Evolutionary conservation across 2,329 filamentous ascomycete species (phyloP), one percentile per base, ranked within the genome.

Genomic region (Phialophora verrucosa): DNA sequence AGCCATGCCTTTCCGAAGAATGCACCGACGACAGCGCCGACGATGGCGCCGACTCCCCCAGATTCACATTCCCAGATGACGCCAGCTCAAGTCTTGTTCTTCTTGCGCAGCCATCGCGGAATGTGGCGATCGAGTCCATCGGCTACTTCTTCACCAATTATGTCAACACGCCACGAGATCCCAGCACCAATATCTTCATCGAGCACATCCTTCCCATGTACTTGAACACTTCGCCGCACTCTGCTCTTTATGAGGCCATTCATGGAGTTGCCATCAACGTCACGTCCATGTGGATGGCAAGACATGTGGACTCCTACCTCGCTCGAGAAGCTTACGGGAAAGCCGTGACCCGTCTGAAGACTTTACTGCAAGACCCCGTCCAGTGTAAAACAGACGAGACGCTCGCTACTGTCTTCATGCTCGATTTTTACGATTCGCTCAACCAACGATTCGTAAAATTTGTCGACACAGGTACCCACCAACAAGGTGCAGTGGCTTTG

Each of bases 341-440:
- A 29, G 68, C 68, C 31, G 66, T 70, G 42, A 50, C 51, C 11
- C 31, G 51, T 14, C 23, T 67, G 5, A 66, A 63, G 53, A 12
- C 17, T 29, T 42, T 59, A 8, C 42, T 70, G 25, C 50, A 64
- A 50, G 63, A 70, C 25, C 61, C 63, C 10, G 44, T 62, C 12
- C 20, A 64, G 25, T 59, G 55, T 35, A 62, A 58, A 50, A 65
- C 51, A 27, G 66, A 68, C 38, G 60, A 68, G 23, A 66, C 66
- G 2, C 68, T 70, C 20, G 68, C 66, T 20, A 62, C 68, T 3
- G 66, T 70, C 1, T 70, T 68, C 61, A 64, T 70, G 63, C 63
- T 70, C 35, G 68, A 70, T 27, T 70, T 70, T 27, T 68, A 70
- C 32, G 65, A 70, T 31, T 65, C 62, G 20, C 68, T 70, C 23